phyloP scores from a whole-genome alignment of 768 basidiomycete genomes.

The Epithele typhae region DNA sequence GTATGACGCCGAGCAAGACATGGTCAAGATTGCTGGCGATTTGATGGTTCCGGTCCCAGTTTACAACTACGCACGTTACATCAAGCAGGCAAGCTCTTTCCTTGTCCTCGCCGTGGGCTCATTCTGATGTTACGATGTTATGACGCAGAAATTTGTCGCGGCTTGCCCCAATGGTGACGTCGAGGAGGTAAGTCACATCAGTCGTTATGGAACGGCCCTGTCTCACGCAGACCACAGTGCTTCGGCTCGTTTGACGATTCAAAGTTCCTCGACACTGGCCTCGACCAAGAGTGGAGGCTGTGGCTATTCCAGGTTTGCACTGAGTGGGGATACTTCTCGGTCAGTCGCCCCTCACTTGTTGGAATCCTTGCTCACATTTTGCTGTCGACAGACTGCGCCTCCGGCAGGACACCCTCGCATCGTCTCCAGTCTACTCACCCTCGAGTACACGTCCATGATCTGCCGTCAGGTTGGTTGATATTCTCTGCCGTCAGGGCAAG shows the following conservation, averaged over 20 bases:
- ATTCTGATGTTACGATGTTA: no score
- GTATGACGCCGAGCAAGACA: slow-evolving; percentile 45
- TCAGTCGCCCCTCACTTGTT: slow-evolving; percentile 33
- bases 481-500: not conserved
- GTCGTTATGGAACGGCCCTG: not conserved
- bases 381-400: slow-evolving; percentile 56
- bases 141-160: slow-evolving; percentile 46
- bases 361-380: no score
- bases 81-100: slow-evolving; percentile 72
- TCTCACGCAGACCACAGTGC: slow-evolving; percentile 57
- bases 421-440: slow-evolving; percentile 70
- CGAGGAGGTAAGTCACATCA: slow-evolving; percentile 44
- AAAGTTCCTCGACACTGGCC: slow-evolving; percentile 54
- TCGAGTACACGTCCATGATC: slow-evolving; percentile 67
- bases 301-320: slow-evolving; percentile 94
- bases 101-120: no score
- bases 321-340: slow-evolving; percentile 93
- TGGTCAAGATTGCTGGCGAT: slow-evolving; percentile 42
- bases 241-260: slow-evolving; percentile 79
- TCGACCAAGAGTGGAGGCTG: slow-evolving; percentile 75
- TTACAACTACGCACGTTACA: slow-evolving; percentile 72
- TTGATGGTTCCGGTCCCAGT: slow-evolving; percentile 54
- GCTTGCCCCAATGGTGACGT: slow-evolving; percentile 50
- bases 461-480: slow-evolving; percentile 50
- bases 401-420: slow-evolving; percentile 63